Base-by-base conservation (phyloP, 495 filamentous ascomycete species). In the Bombardia bombarda region DNA sequence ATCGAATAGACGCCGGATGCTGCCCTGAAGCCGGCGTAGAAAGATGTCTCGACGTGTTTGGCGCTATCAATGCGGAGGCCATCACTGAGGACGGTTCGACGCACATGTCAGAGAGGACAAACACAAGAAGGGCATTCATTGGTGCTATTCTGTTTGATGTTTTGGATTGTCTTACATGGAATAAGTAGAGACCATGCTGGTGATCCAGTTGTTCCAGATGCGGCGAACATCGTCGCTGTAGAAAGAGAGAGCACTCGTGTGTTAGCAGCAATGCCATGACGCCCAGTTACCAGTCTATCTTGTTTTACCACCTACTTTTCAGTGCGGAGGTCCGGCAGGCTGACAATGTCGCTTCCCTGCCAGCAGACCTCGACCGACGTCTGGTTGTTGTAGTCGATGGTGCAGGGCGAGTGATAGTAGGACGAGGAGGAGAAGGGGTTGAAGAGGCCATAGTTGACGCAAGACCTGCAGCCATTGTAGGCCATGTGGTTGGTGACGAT, bases 401-500 rank as follows among this genome's bases (percentile, higher is more conserved):
- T 44, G 52, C 87, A 93, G 51, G 65, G 73, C 2, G 69, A 32
- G 56, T 93, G 87, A 53, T 77, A 93, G 49, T 85, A 83, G 1
- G 67, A 62, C 5, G 56, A 35, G 38, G 69, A 61, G 51, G 83
- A 76, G 65, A 89, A 90, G 7, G 83, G 79, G 23, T 68, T 72
- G 56, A 82, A 81, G 19, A 63, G 51, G 21, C 63, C 66, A 58
- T 84, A 83, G 61, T 85, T 74, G 26, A 86, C 74, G 24, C 57
- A 65, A 22, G 58, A 49, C 0, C 69, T 63, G 18, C 70, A 59
- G 3, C 82, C 80, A 20, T 66, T 58, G 49, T 79, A 78, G 19
- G 80, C 85, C 72, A 88, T 78, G 52, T 92, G 83, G 55, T 92
- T 92, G 14, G 81, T 75, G 8, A 88, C 84, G 0, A 88, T 70